These are phyloP conservation scores for Cystobasidiopsis lactophilus DNA, from an alignment of 768 basidiomycete species.

Conservation along the genomic window DNA sequence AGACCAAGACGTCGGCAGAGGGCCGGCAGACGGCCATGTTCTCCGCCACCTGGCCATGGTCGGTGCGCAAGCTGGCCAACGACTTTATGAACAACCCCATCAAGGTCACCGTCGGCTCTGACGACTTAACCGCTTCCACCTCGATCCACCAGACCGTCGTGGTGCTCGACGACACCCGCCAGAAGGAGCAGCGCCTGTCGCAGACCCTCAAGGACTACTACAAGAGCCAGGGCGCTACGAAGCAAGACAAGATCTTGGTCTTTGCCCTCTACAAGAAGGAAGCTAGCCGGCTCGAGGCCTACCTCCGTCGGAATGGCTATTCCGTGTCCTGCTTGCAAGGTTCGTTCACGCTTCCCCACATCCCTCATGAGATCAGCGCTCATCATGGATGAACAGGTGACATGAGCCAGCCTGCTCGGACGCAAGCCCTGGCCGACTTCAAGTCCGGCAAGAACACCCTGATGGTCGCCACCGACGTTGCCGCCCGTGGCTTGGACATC, in stretches of 20 bases:
- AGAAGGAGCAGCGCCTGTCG: constrained; percentile 18
- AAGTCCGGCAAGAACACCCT: constrained; percentile 55
- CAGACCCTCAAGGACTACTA: constrained; percentile 17
- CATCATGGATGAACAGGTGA: constrained; percentile 30
- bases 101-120: constrained; percentile 80
- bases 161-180: constrained; percentile 16
- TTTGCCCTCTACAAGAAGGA: constrained; percentile 95
- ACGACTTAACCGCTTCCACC: constrained; percentile 82
- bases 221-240: constrained; percentile 36
- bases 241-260: constrained; percentile 36
- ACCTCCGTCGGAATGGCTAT: constrained; percentile 51
- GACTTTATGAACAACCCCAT: constrained; percentile 70
- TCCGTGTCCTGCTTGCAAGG: constrained; percentile 21
- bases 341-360: constrained; percentile 27
- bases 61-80: constrained; percentile 65
- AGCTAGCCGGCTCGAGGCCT: constrained; percentile 66
- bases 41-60: constrained; percentile 96
- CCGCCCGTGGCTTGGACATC: constrained; percentile 89
- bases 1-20: constrained; percentile 46
- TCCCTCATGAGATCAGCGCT: constrained; percentile 55
- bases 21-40: constrained; percentile 33
- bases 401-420: constrained; percentile 59
- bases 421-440: constrained; percentile 70
- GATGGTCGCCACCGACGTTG: constrained; percentile 86
- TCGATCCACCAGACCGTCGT: constrained; percentile 50